These are phyloP conservation scores for Isatis lusitanica DNA, from an alignment of 441 rosid species.

Conservation along the genomic window DNA sequence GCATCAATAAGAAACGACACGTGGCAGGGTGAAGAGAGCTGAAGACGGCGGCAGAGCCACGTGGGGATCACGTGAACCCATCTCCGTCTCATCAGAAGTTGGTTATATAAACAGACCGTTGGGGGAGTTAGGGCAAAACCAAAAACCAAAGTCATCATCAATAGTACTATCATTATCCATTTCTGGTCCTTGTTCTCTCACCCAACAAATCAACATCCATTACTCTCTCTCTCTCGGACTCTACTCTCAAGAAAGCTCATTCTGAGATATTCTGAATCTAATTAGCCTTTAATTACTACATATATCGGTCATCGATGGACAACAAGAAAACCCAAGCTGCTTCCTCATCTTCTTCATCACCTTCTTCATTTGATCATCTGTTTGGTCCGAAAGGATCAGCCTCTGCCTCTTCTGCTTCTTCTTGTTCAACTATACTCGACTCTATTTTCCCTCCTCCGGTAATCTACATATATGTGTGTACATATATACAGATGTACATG, in stretches of 20 bases:
- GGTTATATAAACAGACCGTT: slow-evolving; percentile 42
- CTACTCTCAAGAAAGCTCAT: not conserved
- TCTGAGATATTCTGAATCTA: not conserved
- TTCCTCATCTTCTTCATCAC: slow-evolving; percentile 18
- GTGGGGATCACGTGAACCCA: slow-evolving; percentile 43
- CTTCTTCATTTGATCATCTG: slow-evolving; percentile 31
- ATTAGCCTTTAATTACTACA: not conserved
- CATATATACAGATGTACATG: not conserved
- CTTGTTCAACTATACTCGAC: slow-evolving; percentile 39
- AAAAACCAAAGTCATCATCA: slow-evolving; percentile 10
- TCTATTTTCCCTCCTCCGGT: slow-evolving; percentile 42
- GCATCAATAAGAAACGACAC: slow-evolving; percentile 20
- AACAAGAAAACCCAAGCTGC: slow-evolving; percentile 21
- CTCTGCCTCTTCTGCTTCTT: slow-evolving; percentile 32
- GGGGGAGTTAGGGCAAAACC: slow-evolving; percentile 36
- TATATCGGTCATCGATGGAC: slow-evolving; percentile 20
- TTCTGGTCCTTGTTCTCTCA: slow-evolving; percentile 11
- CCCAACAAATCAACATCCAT: not conserved
- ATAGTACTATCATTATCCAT: slow-evolving; percentile 27
- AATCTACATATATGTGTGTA: not conserved
- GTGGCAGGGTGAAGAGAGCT: slow-evolving; percentile 18
- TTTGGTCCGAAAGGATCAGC: slow-evolving; percentile 37
- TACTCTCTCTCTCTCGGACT: not conserved
- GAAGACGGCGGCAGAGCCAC: slow-evolving; percentile 38
- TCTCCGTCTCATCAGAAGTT: slow-evolving; percentile 33